Evolutionary conservation across 805 yeast species (phyloP).

Genomic region (Candida boidinii): DNA sequence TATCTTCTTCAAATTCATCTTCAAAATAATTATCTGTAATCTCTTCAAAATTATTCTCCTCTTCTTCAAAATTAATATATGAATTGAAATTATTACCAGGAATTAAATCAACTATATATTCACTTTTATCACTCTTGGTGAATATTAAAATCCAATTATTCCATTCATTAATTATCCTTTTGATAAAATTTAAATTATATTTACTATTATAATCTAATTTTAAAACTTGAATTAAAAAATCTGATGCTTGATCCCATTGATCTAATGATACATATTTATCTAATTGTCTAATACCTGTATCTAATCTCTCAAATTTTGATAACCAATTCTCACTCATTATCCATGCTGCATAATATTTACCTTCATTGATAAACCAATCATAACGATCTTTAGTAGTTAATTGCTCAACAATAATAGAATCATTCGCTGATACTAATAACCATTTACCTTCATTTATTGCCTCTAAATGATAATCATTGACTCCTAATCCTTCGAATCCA

Average conservation of each 20-base stretch:
- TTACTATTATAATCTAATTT: conserved; percentile 13
- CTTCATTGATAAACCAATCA: conserved; percentile 58
- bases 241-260: conserved; percentile 50
- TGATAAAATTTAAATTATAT: conserved; percentile 11
- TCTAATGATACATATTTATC: conserved; percentile 32
- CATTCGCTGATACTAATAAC: conserved; percentile 71
- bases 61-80: too few species aligned
- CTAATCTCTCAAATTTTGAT: conserved; percentile 38
- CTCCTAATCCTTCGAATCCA: conserved; percentile 49
- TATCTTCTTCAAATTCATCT: conserved; percentile 33
- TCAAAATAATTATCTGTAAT: too few species aligned
- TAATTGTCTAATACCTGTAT: conserved; percentile 52
- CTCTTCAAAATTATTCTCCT: too few species aligned
- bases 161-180: conserved; percentile 44
- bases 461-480: conserved; percentile 70
- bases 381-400: conserved; percentile 62
- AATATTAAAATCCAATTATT: conserved; percentile 50
- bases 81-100: conserved; percentile 39
- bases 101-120: conserved; percentile 39
- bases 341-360: conserved; percentile 67
- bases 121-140: conserved; percentile 35
- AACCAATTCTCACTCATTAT: conserved; percentile 55
- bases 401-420: conserved; percentile 69
- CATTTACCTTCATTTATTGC: conserved; percentile 33
- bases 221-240: conserved; percentile 36